Base-by-base conservation (phyloP, 2,329 filamentous ascomycete species). In the Colletotrichum caudatum region DNA sequence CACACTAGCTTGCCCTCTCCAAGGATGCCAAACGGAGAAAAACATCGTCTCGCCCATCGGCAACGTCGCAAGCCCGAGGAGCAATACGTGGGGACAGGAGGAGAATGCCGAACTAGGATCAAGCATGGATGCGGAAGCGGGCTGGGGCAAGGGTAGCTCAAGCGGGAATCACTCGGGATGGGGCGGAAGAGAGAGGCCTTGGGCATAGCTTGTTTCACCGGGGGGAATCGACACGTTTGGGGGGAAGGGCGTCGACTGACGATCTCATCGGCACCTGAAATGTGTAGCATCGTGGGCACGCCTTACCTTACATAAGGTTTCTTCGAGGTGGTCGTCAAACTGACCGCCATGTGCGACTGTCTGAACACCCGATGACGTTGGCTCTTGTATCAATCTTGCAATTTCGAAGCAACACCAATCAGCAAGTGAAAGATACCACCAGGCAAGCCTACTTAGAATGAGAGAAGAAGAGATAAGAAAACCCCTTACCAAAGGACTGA, bases 81-180 rank as follows among this genome's bases (percentile, higher is more conserved):
- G 37, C 53, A 68, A 64, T 23, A 48, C 46, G 66, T 64, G 54
- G 69, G 56, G 23, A 41, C n/a, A 37, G n/a, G 64, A 58, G 69
- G 59, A 59, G 46, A 16, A 23, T 23, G 54, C 65, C 48, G 29
- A 67, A 41, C 59, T 48, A 50, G 69, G 69, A 69, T 64, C 14
- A 23, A 57, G 59, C 59, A 69, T 61, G 54, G 29, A 44, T 68
- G 64, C 16, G 26, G 62, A 46, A 51, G 69, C 64, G 69, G 59
- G 60, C 16, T 60, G 60, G 37, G n/a, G 66, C 69, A 69, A 51
- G 69, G 69, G 65, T 72, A 69, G 69, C 60, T 72, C 66, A 69
- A 46, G 69, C 69, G 69, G 66, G 69, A 64, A 60, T 69, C 60
- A 59, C 20, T 63, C 39, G 53, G 65, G 69, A 69, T 58, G 60